Conservation (phyloP, 2,329 filamentous ascomycete genomes). For the Aciculosporium take region DNA sequence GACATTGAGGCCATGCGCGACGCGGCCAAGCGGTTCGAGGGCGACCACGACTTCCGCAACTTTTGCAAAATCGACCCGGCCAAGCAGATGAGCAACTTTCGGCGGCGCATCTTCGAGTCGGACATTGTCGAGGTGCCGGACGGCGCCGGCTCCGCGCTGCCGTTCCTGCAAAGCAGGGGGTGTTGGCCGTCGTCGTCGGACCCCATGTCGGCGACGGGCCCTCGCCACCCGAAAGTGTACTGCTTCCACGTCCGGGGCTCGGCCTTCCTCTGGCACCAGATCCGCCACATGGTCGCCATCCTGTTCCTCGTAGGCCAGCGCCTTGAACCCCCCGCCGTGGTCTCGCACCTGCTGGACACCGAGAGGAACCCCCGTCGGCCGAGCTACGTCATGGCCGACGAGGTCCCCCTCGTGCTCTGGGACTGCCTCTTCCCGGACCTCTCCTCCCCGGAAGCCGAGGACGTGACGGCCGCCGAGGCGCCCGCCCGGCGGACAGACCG, state of each 20-base stretch:
- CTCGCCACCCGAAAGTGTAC: constrained; percentile 53
- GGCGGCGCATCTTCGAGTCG: constrained; percentile 63
- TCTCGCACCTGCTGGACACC: constrained; percentile 63
- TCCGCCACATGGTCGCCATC: constrained; percentile 82
- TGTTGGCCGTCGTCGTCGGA: constrained; percentile 5
- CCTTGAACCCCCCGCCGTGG: constrained; percentile 59
- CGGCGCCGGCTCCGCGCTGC: constrained; percentile 37
- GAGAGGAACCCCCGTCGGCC: constrained; percentile 59
- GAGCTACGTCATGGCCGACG: constrained; percentile 79
- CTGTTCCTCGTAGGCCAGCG: constrained; percentile 89
- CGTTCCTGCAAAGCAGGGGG: constrained; percentile 34
- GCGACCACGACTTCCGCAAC: constrained; percentile 87
- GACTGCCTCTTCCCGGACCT: constrained; percentile 71
- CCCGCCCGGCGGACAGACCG: constrained; percentile 33
- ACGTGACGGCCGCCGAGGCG: constrained; percentile 2
- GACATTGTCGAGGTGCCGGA: constrained; percentile 58
- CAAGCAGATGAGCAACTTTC: constrained; percentile 80
- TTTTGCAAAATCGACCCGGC: constrained; percentile 86
- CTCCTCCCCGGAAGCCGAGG: not conserved
- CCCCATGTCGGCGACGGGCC: constrained; percentile 4
- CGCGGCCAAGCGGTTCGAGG: constrained; percentile 67
- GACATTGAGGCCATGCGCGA: constrained; percentile 76
- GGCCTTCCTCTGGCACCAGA: constrained; percentile 96
- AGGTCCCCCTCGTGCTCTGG: constrained; percentile 86
- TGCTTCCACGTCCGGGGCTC: constrained; percentile 79